Evolutionary conservation across 78 protist species (phyloP), one percentile per base, ranked within the genome.

Genomic region (Dictyostelium purpureum): DNA sequence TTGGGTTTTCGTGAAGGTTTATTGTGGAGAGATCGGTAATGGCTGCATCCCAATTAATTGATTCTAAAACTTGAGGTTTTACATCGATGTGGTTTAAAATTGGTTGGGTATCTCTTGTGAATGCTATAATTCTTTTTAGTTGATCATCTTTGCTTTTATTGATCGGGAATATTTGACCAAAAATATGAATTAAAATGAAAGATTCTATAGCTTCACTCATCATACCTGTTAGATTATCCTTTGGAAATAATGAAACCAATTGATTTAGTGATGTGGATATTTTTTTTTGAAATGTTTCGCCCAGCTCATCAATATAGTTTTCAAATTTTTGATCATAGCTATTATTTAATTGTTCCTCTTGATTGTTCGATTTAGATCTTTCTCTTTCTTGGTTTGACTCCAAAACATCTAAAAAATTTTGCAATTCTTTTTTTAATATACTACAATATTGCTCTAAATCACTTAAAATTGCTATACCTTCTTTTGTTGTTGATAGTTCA

Each of bases 151-250:
- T 70, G 1, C 26, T 35, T 33, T 57, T 73, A 43, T 85, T 85
- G 1, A 85, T 54, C 43, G 91, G 81, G 24, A 71, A 85, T 7
- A 73, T 54, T n/a, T 45, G 42, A 24, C 57, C 78, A 67, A 26
- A 52, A 4, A 52, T 18, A 10, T 51, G 47, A 19, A 52, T 69
- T 35, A 67, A 59, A 24, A 85, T 59, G 6, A 59, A 40, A 6
- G 91, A 85, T 59, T 85, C 91, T 19, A 85, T 57, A 2, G 75
- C 26, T 24, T 85, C 91, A 42, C 43, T n/a, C 51, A 85, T 85
- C n/a, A 38, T 47, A 26, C n/a, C 45, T 42, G 54, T 43, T 37
- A 65, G 65, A 28, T 66, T 69, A 49, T 74, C 51, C 5, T 31
- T 70, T 18, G 37, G 31, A 31, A 28, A 73, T 26, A 73, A 9